Evolutionary conservation across 495 filamentous ascomycete genomes (phyloP), one percentile per base, ranked within the genome.

Genomic region (Viridothelium virens): DNA sequence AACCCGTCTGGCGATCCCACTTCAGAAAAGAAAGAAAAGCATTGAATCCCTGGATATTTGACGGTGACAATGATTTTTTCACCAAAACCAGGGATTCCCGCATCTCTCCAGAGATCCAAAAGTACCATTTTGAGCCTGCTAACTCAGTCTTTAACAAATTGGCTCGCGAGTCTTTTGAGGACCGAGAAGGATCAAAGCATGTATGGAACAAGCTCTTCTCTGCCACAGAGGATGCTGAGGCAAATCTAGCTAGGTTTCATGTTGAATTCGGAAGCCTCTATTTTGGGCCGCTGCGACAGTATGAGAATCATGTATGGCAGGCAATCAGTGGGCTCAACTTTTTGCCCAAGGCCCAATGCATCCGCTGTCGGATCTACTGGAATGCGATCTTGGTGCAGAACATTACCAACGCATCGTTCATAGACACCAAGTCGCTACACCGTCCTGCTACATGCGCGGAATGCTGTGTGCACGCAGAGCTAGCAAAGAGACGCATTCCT

Each of bases 101-200:
- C 18, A 53, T 53, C n/a, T n/a, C 10, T 25, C 6, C 16, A 25
- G 47, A 53, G 47, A 53, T 53, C 9, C 47, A 25, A n/a, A 7
- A 53, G n/a, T 53, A 53, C 18, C 47, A 53, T 53, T 53, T 53
- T 25, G 47, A 53, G n/a, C 47, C 47, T 6, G 47, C 47, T 10
- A n/a, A 6, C 9, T n/a, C 3, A 25, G n/a, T 53, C 47, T 53
- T 53, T 53, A 25, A 53, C 47, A 53, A 11, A 53, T 12, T 53
- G 47, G 47, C 47, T 6, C 47, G 9, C 6, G 12, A 44, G 39
- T 6, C 39, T 44, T 44, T 44, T 44, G 39, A 44, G 39, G 12
- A 44, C 12, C 6, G 39, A 44, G 39, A 6, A 12, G 39, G 12
- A 5, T 44, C 39, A 12, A 44, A 44, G 47, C 16, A 18, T 25